Percentiles rank a stretch among this genome's conserved stretches.
These are phyloP conservation scores for Phycomyces blakesleeanus DNA, from an alignment of 192 early-diverging fungal genomes.

Conservation along the genomic window DNA sequence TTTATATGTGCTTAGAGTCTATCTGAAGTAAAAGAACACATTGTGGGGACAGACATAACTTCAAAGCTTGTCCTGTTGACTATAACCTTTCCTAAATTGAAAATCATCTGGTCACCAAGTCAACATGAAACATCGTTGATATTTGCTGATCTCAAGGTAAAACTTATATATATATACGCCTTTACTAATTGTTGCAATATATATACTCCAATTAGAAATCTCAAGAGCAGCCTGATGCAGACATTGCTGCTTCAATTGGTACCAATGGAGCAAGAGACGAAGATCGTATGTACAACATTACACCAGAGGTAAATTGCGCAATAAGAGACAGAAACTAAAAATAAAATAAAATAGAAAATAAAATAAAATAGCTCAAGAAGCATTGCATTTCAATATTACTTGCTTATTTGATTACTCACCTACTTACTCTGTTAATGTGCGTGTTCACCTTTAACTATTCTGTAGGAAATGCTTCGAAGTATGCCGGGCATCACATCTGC, in stretches of 20 bases:
- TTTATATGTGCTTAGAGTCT: slow-evolving; percentile 29
- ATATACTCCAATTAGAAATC: slow-evolving; percentile 48
- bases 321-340: neutral
- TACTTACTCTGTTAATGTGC: too few species aligned
- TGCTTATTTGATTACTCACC: neutral
- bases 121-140: slow-evolving; percentile 83
- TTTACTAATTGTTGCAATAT: slow-evolving; percentile 5
- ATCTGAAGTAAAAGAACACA: slow-evolving; percentile 48
- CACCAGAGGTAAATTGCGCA: slow-evolving; percentile 53
- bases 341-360: neutral
- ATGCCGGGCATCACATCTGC: slow-evolving; percentile 81
- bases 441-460: too few species aligned
- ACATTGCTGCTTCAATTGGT: slow-evolving; percentile 66
- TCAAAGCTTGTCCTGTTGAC: slow-evolving; percentile 75
- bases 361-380: too few species aligned
- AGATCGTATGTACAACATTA: slow-evolving; percentile 63
- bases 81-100: slow-evolving; percentile 79
- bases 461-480: slow-evolving; percentile 70
- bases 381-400: neutral
- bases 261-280: slow-evolving; percentile 57
- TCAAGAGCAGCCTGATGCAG: slow-evolving; percentile 69
- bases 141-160: slow-evolving; percentile 86
- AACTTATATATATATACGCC: neutral
- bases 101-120: slow-evolving; percentile 84
- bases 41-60: slow-evolving; percentile 57